Percentiles rank a stretch among this genome's conserved stretches.
phyloP scores from a whole-genome alignment of 345 rosid species.

The Eucalyptus microcorys region DNA sequence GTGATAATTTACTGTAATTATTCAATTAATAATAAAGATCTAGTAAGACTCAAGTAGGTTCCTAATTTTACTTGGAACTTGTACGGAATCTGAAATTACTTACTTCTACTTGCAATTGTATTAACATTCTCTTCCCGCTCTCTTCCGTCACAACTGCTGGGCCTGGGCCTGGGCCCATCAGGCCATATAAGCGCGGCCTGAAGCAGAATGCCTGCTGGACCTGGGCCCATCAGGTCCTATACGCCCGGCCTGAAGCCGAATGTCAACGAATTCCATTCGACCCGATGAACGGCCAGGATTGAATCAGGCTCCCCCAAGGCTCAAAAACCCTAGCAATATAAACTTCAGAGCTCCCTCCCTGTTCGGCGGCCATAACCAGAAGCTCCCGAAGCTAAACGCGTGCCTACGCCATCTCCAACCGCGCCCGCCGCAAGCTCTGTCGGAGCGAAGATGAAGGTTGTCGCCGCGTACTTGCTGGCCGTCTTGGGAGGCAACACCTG shows the following conservation, averaged over 20 bases:
- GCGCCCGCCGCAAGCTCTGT: neutral
- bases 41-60: too few relatives aligned
- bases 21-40: fast-evolving
- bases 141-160: neutral
- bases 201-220: neutral
- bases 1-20: too few relatives aligned
- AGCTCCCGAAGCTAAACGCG: neutral
- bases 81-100: fast-evolving
- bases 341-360: neutral
- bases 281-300: neutral
- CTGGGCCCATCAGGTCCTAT: neutral
- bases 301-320: neutral
- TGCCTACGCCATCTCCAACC: neutral
- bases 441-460: conserved; percentile 24
- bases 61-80: neutral
- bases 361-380: neutral
- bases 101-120: neutral
- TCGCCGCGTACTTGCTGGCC: conserved; percentile 48
- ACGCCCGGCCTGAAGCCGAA: neutral
- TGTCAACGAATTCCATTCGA: neutral
- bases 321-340: neutral
- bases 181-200: neutral
- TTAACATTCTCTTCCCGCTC: neutral
- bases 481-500: conserved; percentile 40
- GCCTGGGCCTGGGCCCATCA: neutral